Evolutionary conservation across 225 moss, liverwort and hornwort genomes (phyloP).

Genomic region (Thuidium tamariscinum): DNA sequence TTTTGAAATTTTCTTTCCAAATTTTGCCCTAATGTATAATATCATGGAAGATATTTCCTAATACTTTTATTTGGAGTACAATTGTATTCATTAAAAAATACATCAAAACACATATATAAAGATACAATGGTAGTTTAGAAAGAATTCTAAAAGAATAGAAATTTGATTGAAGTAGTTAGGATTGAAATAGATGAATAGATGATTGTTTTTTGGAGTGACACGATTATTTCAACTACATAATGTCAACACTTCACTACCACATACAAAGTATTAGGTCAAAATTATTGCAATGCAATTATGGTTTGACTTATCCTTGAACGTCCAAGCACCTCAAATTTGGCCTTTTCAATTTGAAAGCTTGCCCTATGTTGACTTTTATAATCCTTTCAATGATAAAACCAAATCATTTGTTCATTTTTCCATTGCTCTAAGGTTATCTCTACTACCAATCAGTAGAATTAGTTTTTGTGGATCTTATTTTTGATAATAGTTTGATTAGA

Average conservation of each 20-base stretch:
- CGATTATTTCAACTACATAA: rapidly evolving
- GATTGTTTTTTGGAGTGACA: neutral
- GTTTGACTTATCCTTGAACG: too few species aligned
- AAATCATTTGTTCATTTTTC: too few species aligned
- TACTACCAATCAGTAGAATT: too few species aligned
- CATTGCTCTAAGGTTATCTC: too few species aligned
- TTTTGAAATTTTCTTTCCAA: neutral
- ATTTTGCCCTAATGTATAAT: rapidly evolving
- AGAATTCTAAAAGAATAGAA: neutral
- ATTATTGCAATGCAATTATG: neutral
- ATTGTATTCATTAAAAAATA: neutral
- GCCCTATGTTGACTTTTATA: too few species aligned
- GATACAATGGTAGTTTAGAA: neutral
- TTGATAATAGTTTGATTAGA: too few species aligned
- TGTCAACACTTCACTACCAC: neutral
- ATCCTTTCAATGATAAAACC: too few species aligned
- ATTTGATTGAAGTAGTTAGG: neutral
- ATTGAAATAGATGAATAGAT: neutral
- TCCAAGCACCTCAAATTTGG: too few species aligned
- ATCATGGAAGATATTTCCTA: neutral
- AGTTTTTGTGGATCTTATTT: too few species aligned
- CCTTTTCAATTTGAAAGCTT: too few species aligned
- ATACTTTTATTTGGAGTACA: neutral
- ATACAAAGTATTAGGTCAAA: neutral
- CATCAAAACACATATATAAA: neutral